Evolutionary conservation across 2,329 filamentous ascomycete species (phyloP).

Genomic region (Lachnellula suecica): DNA sequence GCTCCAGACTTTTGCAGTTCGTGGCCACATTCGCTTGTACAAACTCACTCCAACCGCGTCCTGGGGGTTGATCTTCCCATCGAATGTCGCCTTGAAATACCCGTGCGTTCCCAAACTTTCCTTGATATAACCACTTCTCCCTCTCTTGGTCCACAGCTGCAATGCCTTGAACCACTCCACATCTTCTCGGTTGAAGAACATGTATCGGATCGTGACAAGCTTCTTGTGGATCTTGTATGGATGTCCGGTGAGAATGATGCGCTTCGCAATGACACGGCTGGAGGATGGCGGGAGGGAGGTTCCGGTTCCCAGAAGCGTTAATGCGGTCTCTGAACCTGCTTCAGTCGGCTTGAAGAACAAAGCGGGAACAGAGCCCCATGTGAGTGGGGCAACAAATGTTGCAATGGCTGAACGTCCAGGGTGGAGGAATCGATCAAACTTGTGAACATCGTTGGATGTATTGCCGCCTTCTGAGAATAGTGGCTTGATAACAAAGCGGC

Average conservation of each 20-base stretch:
- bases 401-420: slow-evolving; percentile 88
- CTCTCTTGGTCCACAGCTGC: slow-evolving; percentile 89
- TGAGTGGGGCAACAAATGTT: slow-evolving; percentile 84
- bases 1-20: slow-evolving; percentile 51
- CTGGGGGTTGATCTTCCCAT: slow-evolving; percentile 92
- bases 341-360: slow-evolving; percentile 77
- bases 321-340: slow-evolving; percentile 44
- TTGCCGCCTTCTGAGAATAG: slow-evolving; percentile 87
- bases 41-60: slow-evolving; percentile 89
- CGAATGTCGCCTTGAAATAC: slow-evolving; percentile 99
- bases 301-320: slow-evolving; percentile 81
- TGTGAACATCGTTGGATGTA: slow-evolving; percentile 95
- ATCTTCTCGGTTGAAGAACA: slow-evolving; percentile 98
- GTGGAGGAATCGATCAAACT: slow-evolving; percentile 89
- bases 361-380: slow-evolving; percentile 88
- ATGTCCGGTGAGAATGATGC: slow-evolving; percentile 90
- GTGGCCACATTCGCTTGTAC: slow-evolving; percentile 83
- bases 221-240: slow-evolving; percentile 99
- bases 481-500: slow-evolving; percentile 84
- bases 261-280: slow-evolving; percentile 84
- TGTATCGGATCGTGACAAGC: slow-evolving; percentile 95
- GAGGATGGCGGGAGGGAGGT: slow-evolving; percentile 78
- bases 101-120: slow-evolving; percentile 93
- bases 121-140: slow-evolving; percentile 88
- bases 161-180: slow-evolving; percentile 97